Base-by-base conservation (phyloP, 2,329 filamentous ascomycete species). In the Fusarium nanum region DNA sequence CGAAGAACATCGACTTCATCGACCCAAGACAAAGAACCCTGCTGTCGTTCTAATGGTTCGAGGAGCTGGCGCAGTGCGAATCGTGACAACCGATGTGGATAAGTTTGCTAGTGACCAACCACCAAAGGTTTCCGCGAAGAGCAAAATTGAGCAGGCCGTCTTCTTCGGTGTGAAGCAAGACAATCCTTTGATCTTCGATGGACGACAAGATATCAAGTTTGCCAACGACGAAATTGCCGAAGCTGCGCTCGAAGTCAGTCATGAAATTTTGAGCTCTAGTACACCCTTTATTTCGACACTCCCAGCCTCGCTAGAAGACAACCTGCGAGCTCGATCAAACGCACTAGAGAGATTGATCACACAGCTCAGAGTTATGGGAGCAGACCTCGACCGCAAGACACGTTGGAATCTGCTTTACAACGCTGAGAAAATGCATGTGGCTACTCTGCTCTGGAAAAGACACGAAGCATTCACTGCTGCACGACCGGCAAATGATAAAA, bases 81-180 rank as follows among this genome's bases (percentile, higher is more conserved):
- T 92, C 44, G 83, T 87, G 20, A 84, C 87, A 22, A 84, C 85
- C 10, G 87, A 91, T 53, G 81, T 88, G 47, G 85, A 88, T 67
- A 87, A 85, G 63, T 89, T 91, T 73, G 84, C 84, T 14, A 87
- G 86, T 66, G 86, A 87, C 55, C 80, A 82, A 56, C 84, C 88
- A 7, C 89, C 88, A 2, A 81, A 84, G 70, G 88, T 97, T 18
- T 94, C 92, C 2, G 92, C 93, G 9, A 96, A 93, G 80, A 93
- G 90, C 80, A 97, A 96, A 80, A 86, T 99, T 42, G 93, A 98
- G 76, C 94, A 99, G 81, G 94, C 94, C 4, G 92, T 98, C 2
- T 98, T 98, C 81, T 98, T 93, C 77, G 94, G 94, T 3, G 89
- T 89, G 49, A 89, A 92, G 76, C 87, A 91, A 67, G 89, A 93